Percentiles rank a stretch among this genome's conserved stretches.
Evolutionary conservation across 192 early-diverging fungal species (phyloP).

Genomic region (Geranomyces variabilis): DNA sequence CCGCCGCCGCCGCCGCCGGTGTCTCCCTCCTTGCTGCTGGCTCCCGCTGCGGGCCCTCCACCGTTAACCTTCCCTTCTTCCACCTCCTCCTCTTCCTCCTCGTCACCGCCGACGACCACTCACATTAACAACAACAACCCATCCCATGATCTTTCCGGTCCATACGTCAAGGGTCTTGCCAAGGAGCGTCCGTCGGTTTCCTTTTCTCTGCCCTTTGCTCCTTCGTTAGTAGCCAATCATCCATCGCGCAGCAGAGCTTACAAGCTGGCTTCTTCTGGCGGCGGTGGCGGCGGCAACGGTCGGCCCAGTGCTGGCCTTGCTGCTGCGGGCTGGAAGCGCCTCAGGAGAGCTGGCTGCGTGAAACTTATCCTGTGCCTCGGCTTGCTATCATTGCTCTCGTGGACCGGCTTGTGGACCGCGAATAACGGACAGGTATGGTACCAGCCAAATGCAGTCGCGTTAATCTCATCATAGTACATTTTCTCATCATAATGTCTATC

Average conservation of each 20-base stretch:
- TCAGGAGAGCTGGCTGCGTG: background rate
- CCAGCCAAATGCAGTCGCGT: too few species aligned
- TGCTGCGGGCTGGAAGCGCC: background rate
- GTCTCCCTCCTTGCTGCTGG: background rate
- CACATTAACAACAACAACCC: background rate
- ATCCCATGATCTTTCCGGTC: background rate
- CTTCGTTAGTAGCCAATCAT: too few species aligned
- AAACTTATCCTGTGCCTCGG: background rate
- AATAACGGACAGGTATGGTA: background rate
- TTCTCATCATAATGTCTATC: too few species aligned
- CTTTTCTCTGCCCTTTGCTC: background rate
- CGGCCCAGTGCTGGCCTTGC: background rate
- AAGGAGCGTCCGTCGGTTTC: background rate
- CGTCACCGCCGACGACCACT: background rate
- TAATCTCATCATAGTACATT: too few species aligned
- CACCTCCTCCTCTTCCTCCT: background rate
- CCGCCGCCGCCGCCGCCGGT: background rate
- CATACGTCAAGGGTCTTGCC: background rate
- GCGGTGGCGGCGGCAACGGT: background rate
- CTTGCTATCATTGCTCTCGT: background rate
- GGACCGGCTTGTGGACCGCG: constrained; percentile 8
- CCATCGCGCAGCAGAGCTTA: background rate
- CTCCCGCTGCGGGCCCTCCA: background rate
- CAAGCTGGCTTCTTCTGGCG: background rate
- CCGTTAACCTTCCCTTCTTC: background rate